Base-by-base conservation (phyloP, 73 alveolate genomes). In the Tetrahymena borealis region DNA sequence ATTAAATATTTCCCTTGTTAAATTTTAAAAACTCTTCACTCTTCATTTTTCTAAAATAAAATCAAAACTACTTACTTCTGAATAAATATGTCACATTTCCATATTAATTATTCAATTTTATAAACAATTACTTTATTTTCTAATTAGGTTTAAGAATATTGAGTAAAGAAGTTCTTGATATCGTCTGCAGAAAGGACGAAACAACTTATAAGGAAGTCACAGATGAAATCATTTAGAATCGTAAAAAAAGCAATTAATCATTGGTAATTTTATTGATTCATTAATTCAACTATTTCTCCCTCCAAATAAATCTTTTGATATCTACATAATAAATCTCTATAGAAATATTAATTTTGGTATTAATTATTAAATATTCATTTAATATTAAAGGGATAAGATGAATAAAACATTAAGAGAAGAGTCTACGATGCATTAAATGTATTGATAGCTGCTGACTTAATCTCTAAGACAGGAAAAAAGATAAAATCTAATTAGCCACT, bases 201-300 rank as follows among this genome's bases (percentile, higher is more conserved):
- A 95, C 98, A 8, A 95, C 98, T 36, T 95, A 95, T 60, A 95
- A 96, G 79, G 98, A 96, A 37, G 98, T 97, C 24, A 97, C 98
- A 10, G 97, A 97, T 42, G 92, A 94, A 78, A 91, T 97, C 31
- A 91, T 42, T 90, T 43, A 91, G 40, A 94, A 94, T 91, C 40
- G 38, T 28, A 39, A 41, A 93, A 39, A 95, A 92, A 32, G 96
- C 40, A 42, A 93, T 41, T 12, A 91, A 42, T n/a, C 93, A 40
- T 18, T 94, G 93, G 78, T 94, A 90, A 18, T 95, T 91, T 39
- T 91, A 78, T 20, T 78, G 12, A 78, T 77, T 78, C 90, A 90
- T 20, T 79, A 91, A n/a, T 91, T 90, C 3, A 7, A 35, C 12
- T n/a, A n/a, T n/a, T n/a, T n/a, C n/a, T n/a, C n/a, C n/a, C n/a